These are phyloP conservation scores for Wickerhamia fluorescens DNA, from an alignment of 805 yeast genomes.

Conservation along the genomic window DNA sequence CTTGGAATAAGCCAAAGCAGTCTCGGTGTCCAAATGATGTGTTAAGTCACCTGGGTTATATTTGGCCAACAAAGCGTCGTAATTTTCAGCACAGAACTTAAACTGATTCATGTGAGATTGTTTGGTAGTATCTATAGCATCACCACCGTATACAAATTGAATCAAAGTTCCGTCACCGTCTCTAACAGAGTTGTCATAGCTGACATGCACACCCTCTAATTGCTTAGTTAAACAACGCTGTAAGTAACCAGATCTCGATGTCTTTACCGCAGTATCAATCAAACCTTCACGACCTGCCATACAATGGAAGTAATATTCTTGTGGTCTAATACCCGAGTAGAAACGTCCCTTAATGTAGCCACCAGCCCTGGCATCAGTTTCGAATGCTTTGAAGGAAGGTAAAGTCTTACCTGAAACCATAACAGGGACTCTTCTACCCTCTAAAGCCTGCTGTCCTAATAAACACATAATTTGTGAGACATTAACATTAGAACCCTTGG, in stretches of 20 bases:
- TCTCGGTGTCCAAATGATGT: constrained; percentile 74
- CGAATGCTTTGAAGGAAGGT: constrained; percentile 94
- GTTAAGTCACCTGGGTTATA: constrained; percentile 74
- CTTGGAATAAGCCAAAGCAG: constrained; percentile 75
- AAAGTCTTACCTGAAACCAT: constrained; percentile 98
- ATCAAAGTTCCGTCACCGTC: constrained; percentile 91
- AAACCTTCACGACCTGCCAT: constrained; percentile 99
- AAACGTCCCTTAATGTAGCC: constrained; percentile 96
- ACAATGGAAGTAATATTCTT: constrained; percentile 98
- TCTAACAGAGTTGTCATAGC: constrained; percentile 92
- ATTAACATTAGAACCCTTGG: constrained; percentile 97
- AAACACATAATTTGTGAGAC: constrained; percentile 99
- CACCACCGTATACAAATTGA: constrained; percentile 97
- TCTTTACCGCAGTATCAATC: constrained; percentile 98
- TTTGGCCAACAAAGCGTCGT: constrained; percentile 76
- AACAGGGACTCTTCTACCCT: constrained; percentile 98
- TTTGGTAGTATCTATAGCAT: constrained; percentile 87
- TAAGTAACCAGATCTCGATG: constrained; percentile 95
- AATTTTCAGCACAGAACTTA: constrained; percentile 87
- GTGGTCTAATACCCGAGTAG: constrained; percentile 96
- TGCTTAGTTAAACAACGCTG: constrained; percentile 98
- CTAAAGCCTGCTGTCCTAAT: constrained; percentile 97
- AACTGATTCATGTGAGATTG: constrained; percentile 93
- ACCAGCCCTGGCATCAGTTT: constrained; percentile 97
- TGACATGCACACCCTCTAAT: constrained; percentile 91